Conservation (phyloP, 768 basidiomycete species). For the Hirschioporus abietinus region DNA sequence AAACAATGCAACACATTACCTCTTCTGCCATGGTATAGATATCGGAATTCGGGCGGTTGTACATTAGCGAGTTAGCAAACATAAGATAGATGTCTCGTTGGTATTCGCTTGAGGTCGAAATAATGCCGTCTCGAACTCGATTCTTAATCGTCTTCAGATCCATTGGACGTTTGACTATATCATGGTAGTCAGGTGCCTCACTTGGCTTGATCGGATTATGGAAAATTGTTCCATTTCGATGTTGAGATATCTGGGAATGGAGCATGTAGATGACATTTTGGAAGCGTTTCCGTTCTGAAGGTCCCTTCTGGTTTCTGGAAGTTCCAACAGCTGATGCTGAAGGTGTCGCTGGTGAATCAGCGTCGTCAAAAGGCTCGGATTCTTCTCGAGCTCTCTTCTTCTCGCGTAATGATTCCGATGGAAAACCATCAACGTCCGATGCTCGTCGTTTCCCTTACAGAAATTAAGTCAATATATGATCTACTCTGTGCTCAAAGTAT, state of each 20-base stretch:
- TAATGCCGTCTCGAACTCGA: slow-evolving; percentile 78
- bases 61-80: slow-evolving; percentile 98
- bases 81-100: slow-evolving; percentile 88
- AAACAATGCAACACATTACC: slow-evolving; percentile 34
- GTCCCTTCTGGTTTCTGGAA: not conserved
- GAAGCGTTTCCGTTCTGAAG: slow-evolving; percentile 49
- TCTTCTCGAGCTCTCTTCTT: slow-evolving; percentile 60
- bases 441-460: slow-evolving; percentile 62
- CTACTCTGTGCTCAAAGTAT: not conserved
- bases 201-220: slow-evolving; percentile 83
- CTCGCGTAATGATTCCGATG: slow-evolving; percentile 38
- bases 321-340: not conserved
- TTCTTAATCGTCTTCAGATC: slow-evolving; percentile 90
- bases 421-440: slow-evolving; percentile 43
- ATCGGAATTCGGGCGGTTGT: slow-evolving; percentile 81
- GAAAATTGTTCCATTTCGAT: slow-evolving; percentile 86
- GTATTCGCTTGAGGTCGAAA: slow-evolving; percentile 79
- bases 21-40: slow-evolving; percentile 90
- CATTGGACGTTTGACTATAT: slow-evolving; percentile 92
- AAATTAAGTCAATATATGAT: not conserved
- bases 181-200: slow-evolving; percentile 88
- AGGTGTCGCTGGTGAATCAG: slow-evolving; percentile 34
- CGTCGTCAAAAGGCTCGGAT: slow-evolving; percentile 62
- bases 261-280: slow-evolving; percentile 79
- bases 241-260: slow-evolving; percentile 76